Base-by-base conservation (phyloP, 2,329 filamentous ascomycete genomes). In the Alternaria panax region DNA sequence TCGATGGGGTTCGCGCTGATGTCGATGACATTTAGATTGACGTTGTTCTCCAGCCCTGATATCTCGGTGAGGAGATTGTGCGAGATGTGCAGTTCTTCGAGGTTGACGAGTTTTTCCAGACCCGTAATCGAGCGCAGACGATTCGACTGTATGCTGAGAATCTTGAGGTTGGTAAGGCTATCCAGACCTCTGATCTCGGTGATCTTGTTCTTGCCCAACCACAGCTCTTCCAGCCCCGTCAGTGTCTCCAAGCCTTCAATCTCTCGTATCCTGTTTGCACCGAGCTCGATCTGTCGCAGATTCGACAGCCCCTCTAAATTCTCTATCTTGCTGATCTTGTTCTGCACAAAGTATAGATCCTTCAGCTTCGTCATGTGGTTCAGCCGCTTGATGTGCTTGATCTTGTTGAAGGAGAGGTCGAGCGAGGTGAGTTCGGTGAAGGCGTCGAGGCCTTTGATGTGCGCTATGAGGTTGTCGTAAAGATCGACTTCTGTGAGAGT, bases 321-420 rank as follows among this genome's bases (percentile, higher is more conserved):
- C 73, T 98, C 94, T 70, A 99, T 97, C 55, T 84, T 88, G 66
- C 86, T 86, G 75, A 99, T 96, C 78, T 95, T 95, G 80, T 99
- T 98, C 75, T 96, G 92, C 50, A 98, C 92, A 69, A 99, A 91
- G 78, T 91, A 99, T 3, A 99, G 77, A 68, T 98, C 92, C 63
- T 85, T 90, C 57, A 98, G 85, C 54, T 92, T 85, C 22, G 82
- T 89, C 59, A 99, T 82, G 71, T 94, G 90, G 59, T 86, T 85
- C 66, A 98, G 82, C 71, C 94, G 88, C 80, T 96, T 97, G 82
- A 99, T 96, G 80, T 97, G 93, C 78, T 97, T 97, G 82, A 99
- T 94, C 83, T 98, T 98, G 84, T 99, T 99, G 86, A 97, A 99
- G 78, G 92, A 96, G 51, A 99, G 84, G 76, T 99, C 95, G 54